phyloP scores from a whole-genome alignment of 2,329 filamentous ascomycete genomes.

The Geosmithia putterillii region DNA sequence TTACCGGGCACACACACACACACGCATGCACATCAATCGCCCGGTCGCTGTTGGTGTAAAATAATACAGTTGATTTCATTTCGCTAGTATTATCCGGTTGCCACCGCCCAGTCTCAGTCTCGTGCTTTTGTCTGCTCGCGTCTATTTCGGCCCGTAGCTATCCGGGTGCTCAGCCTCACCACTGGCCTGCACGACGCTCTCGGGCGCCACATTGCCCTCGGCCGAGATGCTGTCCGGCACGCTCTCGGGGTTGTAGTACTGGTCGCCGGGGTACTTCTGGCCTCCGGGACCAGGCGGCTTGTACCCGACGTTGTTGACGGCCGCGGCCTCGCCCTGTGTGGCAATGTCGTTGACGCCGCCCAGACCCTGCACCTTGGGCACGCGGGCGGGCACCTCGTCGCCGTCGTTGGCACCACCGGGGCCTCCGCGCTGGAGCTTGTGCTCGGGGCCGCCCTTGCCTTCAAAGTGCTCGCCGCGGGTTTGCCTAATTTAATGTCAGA shows the following conservation, averaged over 20 bases:
- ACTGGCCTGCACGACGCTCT: conserved; percentile 24
- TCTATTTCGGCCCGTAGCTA: background rate
- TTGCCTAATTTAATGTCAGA: conserved; percentile 20
- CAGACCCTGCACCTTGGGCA: conserved; percentile 10
- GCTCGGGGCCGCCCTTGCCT: conserved; percentile 26
- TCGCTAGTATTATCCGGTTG: too few relatives aligned
- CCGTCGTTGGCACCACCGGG: conserved; percentile 23
- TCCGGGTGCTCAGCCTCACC: conserved; percentile 11
- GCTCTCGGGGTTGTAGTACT: conserved; percentile 26
- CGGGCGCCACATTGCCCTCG: conserved; percentile 26
- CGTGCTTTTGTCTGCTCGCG: background rate
- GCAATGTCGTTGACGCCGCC: conserved; percentile 14
- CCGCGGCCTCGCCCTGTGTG: conserved; percentile 21
- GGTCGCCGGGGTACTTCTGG: conserved; percentile 23
- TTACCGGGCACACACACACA: too few relatives aligned
- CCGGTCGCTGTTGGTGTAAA: too few relatives aligned
- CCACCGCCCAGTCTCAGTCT: background rate
- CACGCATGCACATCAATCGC: too few relatives aligned
- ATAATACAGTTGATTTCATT: too few relatives aligned
- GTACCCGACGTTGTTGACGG: conserved; percentile 23
- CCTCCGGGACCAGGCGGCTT: conserved; percentile 21
- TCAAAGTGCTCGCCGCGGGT: conserved; percentile 29
- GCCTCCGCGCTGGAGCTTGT: conserved; percentile 20
- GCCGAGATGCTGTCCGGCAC: conserved; percentile 29
- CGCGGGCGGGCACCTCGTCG: conserved; percentile 15